These are phyloP conservation scores for Gymnopilus junonius DNA, from an alignment of 768 basidiomycete genomes.

Conservation along the genomic window DNA sequence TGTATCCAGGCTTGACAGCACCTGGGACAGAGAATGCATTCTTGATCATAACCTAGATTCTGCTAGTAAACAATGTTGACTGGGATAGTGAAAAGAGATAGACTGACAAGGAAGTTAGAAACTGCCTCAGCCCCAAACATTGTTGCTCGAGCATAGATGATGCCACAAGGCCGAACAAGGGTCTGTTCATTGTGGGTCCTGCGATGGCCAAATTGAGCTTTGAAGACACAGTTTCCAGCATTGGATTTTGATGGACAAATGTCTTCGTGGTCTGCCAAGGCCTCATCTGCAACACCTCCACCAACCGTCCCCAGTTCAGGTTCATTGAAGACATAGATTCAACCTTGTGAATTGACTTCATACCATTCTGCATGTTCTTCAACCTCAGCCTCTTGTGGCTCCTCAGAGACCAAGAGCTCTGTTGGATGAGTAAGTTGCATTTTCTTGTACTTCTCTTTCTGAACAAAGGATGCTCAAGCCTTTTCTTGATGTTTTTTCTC, in stretches of 20 bases:
- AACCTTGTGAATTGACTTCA: neutral
- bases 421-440: neutral
- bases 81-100: neutral
- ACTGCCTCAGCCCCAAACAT: slow-evolving; percentile 16
- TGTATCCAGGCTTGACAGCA: slow-evolving; percentile 5
- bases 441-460: neutral
- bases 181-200: slow-evolving; percentile 23
- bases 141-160: slow-evolving; percentile 20
- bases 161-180: slow-evolving; percentile 16
- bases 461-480: neutral
- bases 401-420: neutral
- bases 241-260: slow-evolving; percentile 10
- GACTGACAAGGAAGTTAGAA: slow-evolving; percentile 12
- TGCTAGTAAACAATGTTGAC: no score
- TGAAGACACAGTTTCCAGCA: slow-evolving; percentile 3
- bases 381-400: neutral
- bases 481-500: neutral
- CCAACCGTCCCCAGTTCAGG: neutral
- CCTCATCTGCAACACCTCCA: neutral
- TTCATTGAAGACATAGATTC: neutral
- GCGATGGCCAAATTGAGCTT: slow-evolving; percentile 12
- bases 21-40: slow-evolving; percentile 3
- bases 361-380: neutral
- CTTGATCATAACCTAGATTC: slow-evolving; percentile 6
- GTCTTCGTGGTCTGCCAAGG: neutral